Evolutionary conservation across 2,329 filamentous ascomycete species (phyloP).

Genomic region (Aspergillus costaricaensis): DNA sequence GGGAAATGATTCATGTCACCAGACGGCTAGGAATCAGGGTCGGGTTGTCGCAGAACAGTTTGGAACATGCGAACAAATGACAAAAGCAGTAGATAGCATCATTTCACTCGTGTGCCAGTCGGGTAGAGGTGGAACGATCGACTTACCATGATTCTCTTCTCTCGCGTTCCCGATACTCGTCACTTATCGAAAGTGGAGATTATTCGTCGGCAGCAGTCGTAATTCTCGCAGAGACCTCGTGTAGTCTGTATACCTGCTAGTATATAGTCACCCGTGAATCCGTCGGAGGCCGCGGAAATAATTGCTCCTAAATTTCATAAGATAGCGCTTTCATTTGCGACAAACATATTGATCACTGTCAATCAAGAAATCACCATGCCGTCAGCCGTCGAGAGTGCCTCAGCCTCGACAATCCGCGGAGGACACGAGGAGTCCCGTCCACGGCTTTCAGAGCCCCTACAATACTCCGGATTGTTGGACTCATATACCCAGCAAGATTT

Average conservation of each 20-base stretch:
- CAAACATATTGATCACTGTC: not conserved
- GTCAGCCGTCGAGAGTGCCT: conserved; percentile 11
- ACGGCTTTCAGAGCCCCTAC: conserved; percentile 35
- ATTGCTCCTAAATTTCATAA: not conserved
- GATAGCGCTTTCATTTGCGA: not conserved
- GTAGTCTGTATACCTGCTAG: not conserved
- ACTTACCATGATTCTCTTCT: not conserved
- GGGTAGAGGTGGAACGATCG: not conserved
- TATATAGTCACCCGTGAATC: not conserved
- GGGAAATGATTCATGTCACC: not conserved
- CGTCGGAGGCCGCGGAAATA: not conserved
- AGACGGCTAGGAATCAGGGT: not conserved
- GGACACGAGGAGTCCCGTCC: conserved; percentile 28
- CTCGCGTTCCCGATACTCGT: not conserved
- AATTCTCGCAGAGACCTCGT: not conserved
- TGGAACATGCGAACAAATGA: conserved; percentile 1
- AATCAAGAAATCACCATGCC: conserved; percentile 17
- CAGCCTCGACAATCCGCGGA: conserved; percentile 21
- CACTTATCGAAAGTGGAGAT: not conserved
- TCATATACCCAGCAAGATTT: conserved; percentile 44
- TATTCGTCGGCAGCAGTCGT: not conserved
- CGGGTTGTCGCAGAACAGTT: not conserved
- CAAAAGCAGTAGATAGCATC: not conserved
- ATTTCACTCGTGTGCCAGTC: not conserved
- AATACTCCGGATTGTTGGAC: conserved; percentile 42